Evolutionary conservation across 805 yeast genomes (phyloP), one percentile per base, ranked within the genome.

Genomic region (Saturnispora dispora): DNA sequence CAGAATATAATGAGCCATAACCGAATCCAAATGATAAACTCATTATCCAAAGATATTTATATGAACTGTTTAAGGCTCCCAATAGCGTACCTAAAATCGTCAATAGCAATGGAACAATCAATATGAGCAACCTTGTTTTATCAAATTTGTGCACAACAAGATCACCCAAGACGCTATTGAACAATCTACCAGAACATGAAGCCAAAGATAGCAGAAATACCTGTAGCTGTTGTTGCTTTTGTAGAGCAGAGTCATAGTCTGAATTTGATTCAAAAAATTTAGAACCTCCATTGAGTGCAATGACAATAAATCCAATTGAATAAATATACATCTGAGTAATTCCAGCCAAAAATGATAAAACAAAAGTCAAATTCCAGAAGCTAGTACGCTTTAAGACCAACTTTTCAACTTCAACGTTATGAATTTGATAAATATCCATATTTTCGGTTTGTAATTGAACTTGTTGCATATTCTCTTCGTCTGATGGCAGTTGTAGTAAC

Each of bases 271-370:
- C 22, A 13, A 59, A 58, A 30, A 54, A 55, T 1, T 55, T 51
- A 3, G 58, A 54, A 1, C 59, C 66, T 3, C 60, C 63, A 18
- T 66, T 59, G 37, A 80, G 65, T 0, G 85, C 77, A 48, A 71
- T 70, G 13, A 82, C 85, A 58, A 85, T 77, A 59, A 81, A 83
- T 0, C 95, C 95, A 37, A 85, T 78, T 0, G 87, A 78, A 57
- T 81, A 83, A 40, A 85, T 85, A 61, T 82, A 86, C 76, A 83
- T 77, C 58, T 85, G 91, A 27, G 89, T 85, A 51, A 80, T 62
- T 0, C 88, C 90, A 9, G 85, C 78, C 17, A 78, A 60, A 20
- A 82, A 56, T 1, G 88, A 79, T 30, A 82, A 68, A 17, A 78
- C 64, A 2, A 70, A 23, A 39, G 74, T 72, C 50, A 82, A 74